Evolutionary conservation across 2,329 filamentous ascomycete genomes (phyloP), one percentile per base, ranked within the genome.

Genomic region (Nemania serpens): DNA sequence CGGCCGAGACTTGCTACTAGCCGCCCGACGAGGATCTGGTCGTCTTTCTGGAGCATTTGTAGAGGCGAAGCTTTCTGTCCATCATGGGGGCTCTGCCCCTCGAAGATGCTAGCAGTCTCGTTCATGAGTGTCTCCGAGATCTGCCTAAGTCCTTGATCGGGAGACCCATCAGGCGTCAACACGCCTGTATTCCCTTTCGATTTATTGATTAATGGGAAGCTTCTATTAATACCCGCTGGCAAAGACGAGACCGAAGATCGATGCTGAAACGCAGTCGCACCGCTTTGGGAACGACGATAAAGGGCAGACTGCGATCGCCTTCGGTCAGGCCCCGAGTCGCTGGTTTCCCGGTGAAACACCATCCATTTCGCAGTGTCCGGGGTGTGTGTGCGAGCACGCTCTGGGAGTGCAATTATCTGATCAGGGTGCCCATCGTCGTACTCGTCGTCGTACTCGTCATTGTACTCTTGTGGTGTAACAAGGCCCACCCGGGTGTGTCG

Each of bases 151-250:
- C 81, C 81, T 34, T 77, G 73, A 45, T 85, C 82, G 1, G 81
- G 81, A 1, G 83, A 84, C 3, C 76, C 79, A 7, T 73, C 76
- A 2, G 81, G 80, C 2, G 80, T 84, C 39, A 81, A 67, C 13
- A 83, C 73, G 5, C 80, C 81, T 34, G 75, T 78, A 51, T 76
- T 79, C 9, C 76, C 70, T 63, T 78, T 82, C 15, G 79, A 69
- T 67, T 79, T 84, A 66, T 82, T 84, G 43, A 88, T 80, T 5
- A 88, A 76, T 0, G 86, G 86, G 64, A 88, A 88, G 70, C 84
- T 88, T 66, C 86, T 78, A 52, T 81, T 84, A 1, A 86, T 88
- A 15, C 84, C 84, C 0, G 77, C 80, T 0, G 85, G 88, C 47
- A 83, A 82, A 0, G 84, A 85, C 3, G 84, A 83, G 20, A 82